A percentile compares a stretch with the other conserved stretches of the same genome.
Conservation (phyloP, 2,329 filamentous ascomycete species). For the Westerdykella sp. region DNA sequence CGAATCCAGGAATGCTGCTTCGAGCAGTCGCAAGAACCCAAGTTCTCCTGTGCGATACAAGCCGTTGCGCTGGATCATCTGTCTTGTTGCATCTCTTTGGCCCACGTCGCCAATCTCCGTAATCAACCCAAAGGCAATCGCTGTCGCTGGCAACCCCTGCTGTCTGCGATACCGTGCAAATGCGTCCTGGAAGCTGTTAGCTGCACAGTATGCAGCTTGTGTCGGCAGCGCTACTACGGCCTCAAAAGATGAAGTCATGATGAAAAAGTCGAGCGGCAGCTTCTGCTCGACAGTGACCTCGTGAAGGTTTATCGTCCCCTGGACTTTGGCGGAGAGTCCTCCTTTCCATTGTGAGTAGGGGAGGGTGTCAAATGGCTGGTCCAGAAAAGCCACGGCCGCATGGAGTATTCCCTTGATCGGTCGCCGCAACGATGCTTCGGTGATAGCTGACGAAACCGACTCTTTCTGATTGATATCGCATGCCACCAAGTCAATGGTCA, state of each 20-base stretch:
- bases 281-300: slow-evolving; percentile 3
- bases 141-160: slow-evolving; percentile 11
- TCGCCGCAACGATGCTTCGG: neutral
- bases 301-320: slow-evolving; percentile 23
- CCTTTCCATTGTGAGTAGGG: neutral
- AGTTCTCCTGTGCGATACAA: slow-evolving; percentile 2
- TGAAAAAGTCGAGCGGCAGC: slow-evolving; percentile 22
- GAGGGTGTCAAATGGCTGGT: slow-evolving; percentile 2
- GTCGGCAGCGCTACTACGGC: slow-evolving; percentile 11
- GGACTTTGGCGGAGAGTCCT: slow-evolving; percentile 18
- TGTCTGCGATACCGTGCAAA: slow-evolving; percentile 14
- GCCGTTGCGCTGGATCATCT: slow-evolving; percentile 6
- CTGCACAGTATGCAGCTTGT: slow-evolving; percentile 18
- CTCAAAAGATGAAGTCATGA: slow-evolving; percentile 15
- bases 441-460: slow-evolving; percentile 3
- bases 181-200: slow-evolving; percentile 17
- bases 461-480: slow-evolving; percentile 8
- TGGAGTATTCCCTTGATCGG: slow-evolving; percentile 14
- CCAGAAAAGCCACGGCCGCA: slow-evolving; percentile 6
- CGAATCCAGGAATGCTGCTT: slow-evolving; percentile 9
- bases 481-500: neutral
- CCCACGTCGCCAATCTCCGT: slow-evolving; percentile 14
- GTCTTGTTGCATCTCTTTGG: slow-evolving; percentile 1
- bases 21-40: slow-evolving; percentile 8
- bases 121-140: slow-evolving; percentile 21